Base-by-base conservation (phyloP, 2,329 filamentous ascomycete genomes). In the Colletotrichum karsti region DNA sequence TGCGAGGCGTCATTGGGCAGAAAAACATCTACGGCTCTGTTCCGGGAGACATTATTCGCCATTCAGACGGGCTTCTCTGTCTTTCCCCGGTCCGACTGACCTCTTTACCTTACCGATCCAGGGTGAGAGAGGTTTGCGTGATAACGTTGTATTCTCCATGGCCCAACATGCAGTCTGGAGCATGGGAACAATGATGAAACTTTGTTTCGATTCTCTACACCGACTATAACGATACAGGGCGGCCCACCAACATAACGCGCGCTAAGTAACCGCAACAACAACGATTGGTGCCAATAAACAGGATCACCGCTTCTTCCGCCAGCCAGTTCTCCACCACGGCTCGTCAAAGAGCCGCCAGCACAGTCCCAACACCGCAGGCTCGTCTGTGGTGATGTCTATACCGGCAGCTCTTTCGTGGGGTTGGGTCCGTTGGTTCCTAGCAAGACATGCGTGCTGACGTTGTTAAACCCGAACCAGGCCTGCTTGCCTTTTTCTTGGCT, bases 391-490 rank as follows among this genome's bases (percentile, higher is more conserved):
- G n/a, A n/a, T n/a, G n/a, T n/a, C n/a, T n/a, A n/a, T n/a, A n/a
- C n/a, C n/a, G n/a, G 37, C 37, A 42, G 15, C 4, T 41, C 39
- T 26, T 58, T 46, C 28, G 53, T 58, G 1, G 56, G 65, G 5
- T 42, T 68, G 0, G 59, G 65, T 0, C 68, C 68, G 6, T 46
- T 63, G 10, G 33, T 9, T 6, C 69, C 65, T 1, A 69, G 61
- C 4, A 56, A 3, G 6, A 60, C 28, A 2, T 30, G 20, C 4
- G 20, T 63, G 33, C 59, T 69, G 5, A 75, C 70, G 2, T 56
- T 26, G 24, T 53, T 63, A 30, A 69, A 70, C 2, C 69, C 69
- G n/a, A 67, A 69, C 24, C 44, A 70, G 1, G 69, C 66, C 7
- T 37, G 41, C 5, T 54, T 37, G 8, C 59, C 22, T 4, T 59